phyloP scores from a whole-genome alignment of 768 basidiomycete genomes.

The Scleroderma bovista region DNA sequence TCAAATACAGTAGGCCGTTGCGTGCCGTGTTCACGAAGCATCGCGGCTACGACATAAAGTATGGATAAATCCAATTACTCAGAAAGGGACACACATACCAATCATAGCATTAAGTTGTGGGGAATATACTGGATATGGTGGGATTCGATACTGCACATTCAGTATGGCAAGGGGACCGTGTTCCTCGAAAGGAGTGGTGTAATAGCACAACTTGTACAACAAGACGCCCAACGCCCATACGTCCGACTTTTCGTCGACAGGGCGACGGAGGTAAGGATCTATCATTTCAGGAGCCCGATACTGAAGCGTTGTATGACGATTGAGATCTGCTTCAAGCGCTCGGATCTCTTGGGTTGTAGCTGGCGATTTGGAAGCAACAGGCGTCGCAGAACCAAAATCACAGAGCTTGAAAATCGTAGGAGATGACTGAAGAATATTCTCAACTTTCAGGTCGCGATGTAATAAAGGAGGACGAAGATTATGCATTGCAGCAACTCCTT shows the following conservation, averaged over 20 bases:
- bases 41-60: constrained; percentile 53
- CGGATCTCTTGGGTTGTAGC: constrained; percentile 79
- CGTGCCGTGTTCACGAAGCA: constrained; percentile 87
- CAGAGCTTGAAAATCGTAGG: constrained; percentile 88
- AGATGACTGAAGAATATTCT: constrained; percentile 92
- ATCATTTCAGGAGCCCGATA: constrained; percentile 99
- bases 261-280: constrained; percentile 76
- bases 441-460: constrained; percentile 97
- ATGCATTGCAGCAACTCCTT: constrained; percentile 97
- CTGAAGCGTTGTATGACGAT: constrained; percentile 92
- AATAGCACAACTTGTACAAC: constrained; percentile 98
- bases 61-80: constrained; percentile 7
- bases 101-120: constrained; percentile 77
- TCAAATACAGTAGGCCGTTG: constrained; percentile 88
- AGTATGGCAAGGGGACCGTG: constrained; percentile 94
- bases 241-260: constrained; percentile 91
- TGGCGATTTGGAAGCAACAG: constrained; percentile 65
- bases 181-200: constrained; percentile 98
- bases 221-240: constrained; percentile 97
- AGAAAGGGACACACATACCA: constrained; percentile 41
- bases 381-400: constrained; percentile 93
- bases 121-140: constrained; percentile 85
- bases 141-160: constrained; percentile 92
- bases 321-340: constrained; percentile 83
- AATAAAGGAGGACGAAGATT: constrained; percentile 83